Evolutionary conservation across 2,329 filamentous ascomycete genomes (phyloP), one percentile per base, ranked within the genome.

Genomic region (Ophiosphaerella korrae): DNA sequence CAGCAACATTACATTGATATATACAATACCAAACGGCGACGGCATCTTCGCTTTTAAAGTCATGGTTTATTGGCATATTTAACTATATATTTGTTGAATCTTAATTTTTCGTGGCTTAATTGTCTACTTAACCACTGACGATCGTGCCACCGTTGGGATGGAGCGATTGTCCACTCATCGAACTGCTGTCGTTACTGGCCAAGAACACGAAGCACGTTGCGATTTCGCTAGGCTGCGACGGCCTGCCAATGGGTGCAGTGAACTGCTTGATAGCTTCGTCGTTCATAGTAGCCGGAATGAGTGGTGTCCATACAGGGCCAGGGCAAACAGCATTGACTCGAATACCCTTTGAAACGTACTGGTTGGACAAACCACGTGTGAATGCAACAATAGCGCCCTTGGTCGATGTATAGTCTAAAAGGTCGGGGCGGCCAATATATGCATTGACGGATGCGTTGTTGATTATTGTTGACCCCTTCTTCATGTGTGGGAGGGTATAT

Each of bases 361-460:
- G 89, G 70, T 92, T 93, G 51, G 85, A 87, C 21, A 94, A 77
- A 0, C 82, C 88, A 32, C 89, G 85, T 0, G 89, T 93, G 74
- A 94, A 94, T 2, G 89, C 83, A 3, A 93, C 76, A 58, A 94
- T 88, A 46, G 88, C 89, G 32, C 89, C 89, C 71, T 90, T 90
- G 23, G 87, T 90, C 1, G 87, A 85, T 0, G 89, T 92, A 76
- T 94, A 93, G 73, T 94, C 89, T 42, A 94, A 82, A 2, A 93
- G 81, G 63, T 93, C 89, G 0, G 87, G 87, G 1, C 89, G 87
- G 34, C 90, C 90, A 50, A 92, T 83, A 75, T 93, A 94, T 23
- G 87, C 88, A 71, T 93, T 93, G 70, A 94, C 87, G 29, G 88
- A 92, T 38, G 89, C 86, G 69, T 90, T 92, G 78, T 93, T 94